Evolutionary conservation across 192 early-diverging fungal genomes (phyloP).

Genomic region (Chytriomyces hyalinus): DNA sequence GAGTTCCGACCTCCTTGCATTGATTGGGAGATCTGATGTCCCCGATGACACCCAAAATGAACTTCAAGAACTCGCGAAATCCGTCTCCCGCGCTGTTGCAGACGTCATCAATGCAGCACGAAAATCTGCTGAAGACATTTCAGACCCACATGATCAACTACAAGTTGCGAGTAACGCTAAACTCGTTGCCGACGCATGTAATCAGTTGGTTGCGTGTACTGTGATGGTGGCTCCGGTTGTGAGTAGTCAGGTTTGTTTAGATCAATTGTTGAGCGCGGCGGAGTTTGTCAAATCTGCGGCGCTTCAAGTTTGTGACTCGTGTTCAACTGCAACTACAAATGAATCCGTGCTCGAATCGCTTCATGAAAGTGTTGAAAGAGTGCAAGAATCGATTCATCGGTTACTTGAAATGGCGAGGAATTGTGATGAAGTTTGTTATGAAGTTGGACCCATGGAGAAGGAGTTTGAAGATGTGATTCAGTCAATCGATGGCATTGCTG

Average conservation of each 20-base stretch:
- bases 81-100: constrained; percentile 43
- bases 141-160: constrained; percentile 41
- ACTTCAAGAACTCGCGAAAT: constrained; percentile 50
- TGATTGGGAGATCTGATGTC: constrained; percentile 57
- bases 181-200: constrained; percentile 39
- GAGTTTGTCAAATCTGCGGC: constrained; percentile 49
- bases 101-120: constrained; percentile 46
- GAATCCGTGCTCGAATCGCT: constrained; percentile 34
- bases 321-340: constrained; percentile 22
- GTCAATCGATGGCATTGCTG: constrained; percentile 45
- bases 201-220: constrained; percentile 48
- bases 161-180: constrained; percentile 45
- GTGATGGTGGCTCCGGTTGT: constrained; percentile 48
- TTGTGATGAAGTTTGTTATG: constrained; percentile 18
- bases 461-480: constrained; percentile 52
- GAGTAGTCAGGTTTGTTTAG: constrained; percentile 47
- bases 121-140: constrained; percentile 39
- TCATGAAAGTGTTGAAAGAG: constrained; percentile 44
- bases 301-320: constrained; percentile 34
- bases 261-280: constrained; percentile 55
- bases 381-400: constrained; percentile 53
- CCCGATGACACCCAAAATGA: constrained; percentile 50
- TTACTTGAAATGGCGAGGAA: constrained; percentile 55
- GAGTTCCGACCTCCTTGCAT: constrained; percentile 41
- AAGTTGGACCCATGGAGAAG: constrained; percentile 46